A percentile compares a stretch with the other conserved stretches of the same genome.
Evolutionary conservation across 257 asterid species (phyloP).

Genomic region (Solanum medicagineum): DNA sequence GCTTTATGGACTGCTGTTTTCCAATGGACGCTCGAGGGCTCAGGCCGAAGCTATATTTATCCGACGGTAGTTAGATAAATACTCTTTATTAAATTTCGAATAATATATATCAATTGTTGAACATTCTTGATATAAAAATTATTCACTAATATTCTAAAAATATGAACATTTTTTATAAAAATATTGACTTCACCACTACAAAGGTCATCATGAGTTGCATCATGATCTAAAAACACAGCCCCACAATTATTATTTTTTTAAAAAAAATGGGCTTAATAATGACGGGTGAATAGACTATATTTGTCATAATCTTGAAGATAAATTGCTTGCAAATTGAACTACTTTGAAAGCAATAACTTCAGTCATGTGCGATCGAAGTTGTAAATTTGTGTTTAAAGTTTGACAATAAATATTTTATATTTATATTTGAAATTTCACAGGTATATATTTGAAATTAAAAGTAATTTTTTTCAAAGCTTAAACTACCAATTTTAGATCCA

Average conservation of each 20-base stretch:
- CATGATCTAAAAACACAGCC: slow-evolving; percentile 13
- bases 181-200: accelerated
- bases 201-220: slow-evolving; percentile 12
- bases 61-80: too few relatives aligned
- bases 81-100: too few relatives aligned
- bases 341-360: not conserved
- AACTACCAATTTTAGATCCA: not conserved
- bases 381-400: not conserved
- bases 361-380: not conserved
- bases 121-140: too few relatives aligned
- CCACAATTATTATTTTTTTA: not conserved
- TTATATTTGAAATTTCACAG: too few relatives aligned
- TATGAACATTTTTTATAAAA: too few relatives aligned
- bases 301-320: slow-evolving; percentile 31
- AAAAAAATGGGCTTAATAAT: slow-evolving; percentile 16
- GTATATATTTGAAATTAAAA: too few relatives aligned
- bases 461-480: not conserved
- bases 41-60: too few relatives aligned
- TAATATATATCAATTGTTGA: too few relatives aligned
- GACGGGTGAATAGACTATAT: slow-evolving; percentile 16
- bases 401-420: too few relatives aligned
- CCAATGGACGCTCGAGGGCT: slow-evolving; percentile 31
- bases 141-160: too few relatives aligned
- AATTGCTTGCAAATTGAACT: not conserved
- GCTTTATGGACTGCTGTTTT: not conserved